These are phyloP conservation scores for Selenicereus undatus DNA, from an alignment of 148 eudicot genomes.

Conservation along the genomic window DNA sequence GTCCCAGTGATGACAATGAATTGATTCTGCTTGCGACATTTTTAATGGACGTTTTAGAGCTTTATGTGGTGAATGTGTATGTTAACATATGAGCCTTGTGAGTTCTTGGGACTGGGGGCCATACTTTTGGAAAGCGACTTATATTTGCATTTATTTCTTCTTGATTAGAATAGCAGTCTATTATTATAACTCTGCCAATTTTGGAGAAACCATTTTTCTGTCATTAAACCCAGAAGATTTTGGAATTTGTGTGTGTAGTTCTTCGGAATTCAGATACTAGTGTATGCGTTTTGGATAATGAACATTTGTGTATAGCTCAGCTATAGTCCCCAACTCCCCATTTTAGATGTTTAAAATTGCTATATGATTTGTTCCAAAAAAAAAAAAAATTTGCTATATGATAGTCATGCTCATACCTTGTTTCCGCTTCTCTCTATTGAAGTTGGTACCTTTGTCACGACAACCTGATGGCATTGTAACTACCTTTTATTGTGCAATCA, in stretches of 20 bases:
- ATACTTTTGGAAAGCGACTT: slow-evolving; percentile 9
- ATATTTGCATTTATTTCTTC: not conserved
- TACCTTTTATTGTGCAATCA: slow-evolving; percentile 22
- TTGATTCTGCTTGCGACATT: not conserved
- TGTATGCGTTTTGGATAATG: not conserved
- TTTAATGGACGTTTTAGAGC: not conserved
- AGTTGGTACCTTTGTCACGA: not conserved
- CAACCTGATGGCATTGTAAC: not conserved
- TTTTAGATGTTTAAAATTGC: not conserved
- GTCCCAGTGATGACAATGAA: not conserved
- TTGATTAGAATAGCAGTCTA: not conserved
- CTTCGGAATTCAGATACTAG: not conserved
- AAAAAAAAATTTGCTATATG: not conserved
- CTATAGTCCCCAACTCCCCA: not conserved
- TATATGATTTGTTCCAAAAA: too few relatives aligned
- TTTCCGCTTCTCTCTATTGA: not conserved
- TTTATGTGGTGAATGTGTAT: not conserved
- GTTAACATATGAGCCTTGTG: not conserved
- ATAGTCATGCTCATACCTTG: not conserved
- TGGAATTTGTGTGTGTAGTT: not conserved
- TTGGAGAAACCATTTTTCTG: not conserved
- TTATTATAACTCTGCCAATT: not conserved
- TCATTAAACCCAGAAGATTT: not conserved
- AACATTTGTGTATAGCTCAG: not conserved
- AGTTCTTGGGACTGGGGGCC: not conserved